These are phyloP conservation scores for Arthroderma uncinatum DNA, from an alignment of 2,329 filamentous ascomycete genomes.

Conservation along the genomic window DNA sequence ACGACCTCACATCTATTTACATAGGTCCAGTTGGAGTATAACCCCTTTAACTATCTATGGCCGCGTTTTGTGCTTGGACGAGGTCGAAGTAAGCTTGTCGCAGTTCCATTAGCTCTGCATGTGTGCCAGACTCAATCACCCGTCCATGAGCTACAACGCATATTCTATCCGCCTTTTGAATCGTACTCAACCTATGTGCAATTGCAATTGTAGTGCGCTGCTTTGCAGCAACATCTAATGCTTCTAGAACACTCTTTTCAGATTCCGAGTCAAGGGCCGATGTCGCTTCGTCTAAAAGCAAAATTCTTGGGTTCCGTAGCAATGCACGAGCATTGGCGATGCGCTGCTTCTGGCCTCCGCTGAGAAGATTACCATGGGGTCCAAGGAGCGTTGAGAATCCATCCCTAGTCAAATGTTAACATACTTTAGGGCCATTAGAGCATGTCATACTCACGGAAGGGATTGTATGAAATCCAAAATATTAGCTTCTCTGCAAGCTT, in stretches of 20 bases:
- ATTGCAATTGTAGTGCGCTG: neutral
- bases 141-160: neutral
- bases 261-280: neutral
- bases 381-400: neutral
- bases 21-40: too few species aligned
- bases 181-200: neutral
- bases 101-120: too few species aligned
- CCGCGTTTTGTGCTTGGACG: too few species aligned
- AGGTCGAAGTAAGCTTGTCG: too few species aligned
- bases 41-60: too few species aligned
- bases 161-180: neutral
- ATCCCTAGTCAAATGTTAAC: neutral
- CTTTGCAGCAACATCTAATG: neutral
- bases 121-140: neutral
- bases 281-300: neutral
- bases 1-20: too few species aligned
- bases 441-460: constrained; percentile 52
- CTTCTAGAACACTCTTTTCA: neutral
- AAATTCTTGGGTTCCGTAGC: neutral
- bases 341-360: neutral
- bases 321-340: neutral
- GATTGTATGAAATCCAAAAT: constrained; percentile 82
- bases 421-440: too few species aligned
- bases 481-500: constrained; percentile 78
- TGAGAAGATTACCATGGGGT: neutral